Percentiles rank a stretch among this genome's conserved stretches.
These are phyloP conservation scores for Gentiana macrophylla DNA, from an alignment of 257 asterid genomes.

Conservation along the genomic window DNA sequence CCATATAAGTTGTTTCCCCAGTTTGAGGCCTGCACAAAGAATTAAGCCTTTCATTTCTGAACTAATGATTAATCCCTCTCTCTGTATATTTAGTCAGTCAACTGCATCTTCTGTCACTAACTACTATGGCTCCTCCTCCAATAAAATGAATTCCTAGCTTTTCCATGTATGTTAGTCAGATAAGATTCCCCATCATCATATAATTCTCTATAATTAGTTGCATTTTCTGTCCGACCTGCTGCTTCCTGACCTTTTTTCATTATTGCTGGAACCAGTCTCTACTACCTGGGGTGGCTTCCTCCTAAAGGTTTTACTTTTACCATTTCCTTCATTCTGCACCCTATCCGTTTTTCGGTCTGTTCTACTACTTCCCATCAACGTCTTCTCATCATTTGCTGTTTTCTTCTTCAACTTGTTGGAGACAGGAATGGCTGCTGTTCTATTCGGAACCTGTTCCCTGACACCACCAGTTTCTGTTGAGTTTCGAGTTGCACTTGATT, in stretches of 20 bases:
- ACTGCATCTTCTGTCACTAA: too few relatives aligned
- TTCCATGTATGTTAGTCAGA: constrained; percentile 38
- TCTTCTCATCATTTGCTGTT: constrained; percentile 21
- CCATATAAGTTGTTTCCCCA: constrained; percentile 45
- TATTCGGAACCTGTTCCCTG: constrained; percentile 26
- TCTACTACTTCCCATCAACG: constrained; percentile 4
- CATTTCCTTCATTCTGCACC: constrained; percentile 22
- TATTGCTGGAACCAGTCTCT: constrained; percentile 37
- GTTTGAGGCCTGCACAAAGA: constrained; percentile 73
- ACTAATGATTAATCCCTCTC: constrained; percentile 36
- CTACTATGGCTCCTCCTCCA: constrained; percentile 15
- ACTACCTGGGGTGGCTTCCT: constrained; percentile 18
- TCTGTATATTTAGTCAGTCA: constrained; percentile 7
- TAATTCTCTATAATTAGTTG: constrained; percentile 1
- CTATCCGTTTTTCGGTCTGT: background rate
- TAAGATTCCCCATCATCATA: too few relatives aligned
- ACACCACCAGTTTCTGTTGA: constrained; percentile 13
- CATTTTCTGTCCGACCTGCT: constrained; percentile 25
- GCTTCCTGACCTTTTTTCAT: constrained; percentile 43
- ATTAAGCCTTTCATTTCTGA: constrained; percentile 34
- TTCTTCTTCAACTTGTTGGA: constrained; percentile 50
- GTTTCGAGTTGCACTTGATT: constrained; percentile 22
- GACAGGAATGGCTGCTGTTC: constrained; percentile 29
- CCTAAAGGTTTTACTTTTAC: constrained; percentile 19
- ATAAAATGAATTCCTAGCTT: constrained; percentile 22